These are phyloP conservation scores for Myxozyma sirexii DNA, from an alignment of 805 yeast species.

Conservation along the genomic window DNA sequence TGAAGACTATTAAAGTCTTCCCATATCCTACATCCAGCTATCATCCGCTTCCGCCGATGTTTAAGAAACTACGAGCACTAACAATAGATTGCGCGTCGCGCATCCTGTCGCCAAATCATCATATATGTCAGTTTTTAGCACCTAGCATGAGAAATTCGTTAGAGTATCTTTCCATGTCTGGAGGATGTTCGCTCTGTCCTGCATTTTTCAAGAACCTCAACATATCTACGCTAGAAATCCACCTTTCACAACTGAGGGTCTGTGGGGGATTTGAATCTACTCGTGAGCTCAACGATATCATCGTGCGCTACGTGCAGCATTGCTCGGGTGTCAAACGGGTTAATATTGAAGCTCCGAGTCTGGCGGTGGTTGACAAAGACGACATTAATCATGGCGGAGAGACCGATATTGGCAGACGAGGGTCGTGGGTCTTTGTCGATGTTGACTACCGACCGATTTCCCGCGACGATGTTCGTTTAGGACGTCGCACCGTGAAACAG, in stretches of 20 bases:
- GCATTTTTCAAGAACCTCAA: slow-evolving; percentile 25
- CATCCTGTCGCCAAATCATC: slow-evolving; percentile 31
- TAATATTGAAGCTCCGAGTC: slow-evolving; percentile 24
- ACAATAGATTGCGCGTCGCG: slow-evolving; percentile 33
- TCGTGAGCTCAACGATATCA: slow-evolving; percentile 26
- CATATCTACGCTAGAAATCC: slow-evolving; percentile 12
- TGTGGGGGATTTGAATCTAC: slow-evolving; percentile 28
- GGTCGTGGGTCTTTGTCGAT: slow-evolving; percentile 29
- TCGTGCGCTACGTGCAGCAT: slow-evolving; percentile 14
- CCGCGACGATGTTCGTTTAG: not conserved
- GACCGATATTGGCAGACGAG: slow-evolving; percentile 30
- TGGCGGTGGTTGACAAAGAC: slow-evolving; percentile 28
- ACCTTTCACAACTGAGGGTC: slow-evolving; percentile 27
- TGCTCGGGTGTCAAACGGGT: slow-evolving; percentile 13
- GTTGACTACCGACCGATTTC: slow-evolving; percentile 14
- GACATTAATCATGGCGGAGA: slow-evolving; percentile 26
- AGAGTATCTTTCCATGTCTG: slow-evolving; percentile 17
- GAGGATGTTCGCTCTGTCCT: slow-evolving; percentile 35
- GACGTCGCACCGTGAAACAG: slow-evolving; percentile 2
- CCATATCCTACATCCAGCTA: slow-evolving; percentile 28
- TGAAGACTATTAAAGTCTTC: slow-evolving; percentile 30
- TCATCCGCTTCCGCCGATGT: slow-evolving; percentile 33
- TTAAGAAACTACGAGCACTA: slow-evolving; percentile 20
- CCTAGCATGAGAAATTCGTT: slow-evolving; percentile 21
- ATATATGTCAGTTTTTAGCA: slow-evolving; percentile 30